Conservation (phyloP, 2,329 filamentous ascomycete genomes). For the Trichoderma sp. region DNA sequence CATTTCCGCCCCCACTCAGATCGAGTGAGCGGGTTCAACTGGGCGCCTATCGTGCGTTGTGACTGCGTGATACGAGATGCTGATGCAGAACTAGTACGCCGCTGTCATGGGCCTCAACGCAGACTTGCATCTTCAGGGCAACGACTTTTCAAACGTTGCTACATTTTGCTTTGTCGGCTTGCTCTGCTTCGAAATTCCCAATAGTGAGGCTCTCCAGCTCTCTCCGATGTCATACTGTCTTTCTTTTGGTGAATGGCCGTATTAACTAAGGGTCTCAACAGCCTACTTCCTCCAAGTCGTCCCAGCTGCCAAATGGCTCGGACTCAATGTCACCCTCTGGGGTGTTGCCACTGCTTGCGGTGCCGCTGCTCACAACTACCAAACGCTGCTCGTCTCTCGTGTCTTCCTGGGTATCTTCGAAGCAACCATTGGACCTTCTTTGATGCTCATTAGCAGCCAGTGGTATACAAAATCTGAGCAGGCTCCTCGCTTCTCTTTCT, state of each 20-base stretch:
- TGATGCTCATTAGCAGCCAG: slow-evolving; percentile 62
- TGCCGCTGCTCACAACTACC: slow-evolving; percentile 55
- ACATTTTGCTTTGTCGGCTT: slow-evolving; percentile 65
- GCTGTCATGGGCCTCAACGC: slow-evolving; percentile 64
- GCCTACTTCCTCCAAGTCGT: slow-evolving; percentile 61
- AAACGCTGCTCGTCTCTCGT: slow-evolving; percentile 54
- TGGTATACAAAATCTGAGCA: slow-evolving; percentile 65
- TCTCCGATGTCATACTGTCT: background rate
- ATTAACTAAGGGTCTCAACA: slow-evolving; percentile 27
- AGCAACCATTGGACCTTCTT: slow-evolving; percentile 59
- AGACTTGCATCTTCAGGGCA: slow-evolving; percentile 55
- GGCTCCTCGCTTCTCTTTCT: slow-evolving; percentile 60
- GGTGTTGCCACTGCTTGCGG: slow-evolving; percentile 57
- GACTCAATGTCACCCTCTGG: slow-evolving; percentile 59
- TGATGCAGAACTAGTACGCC: slow-evolving; percentile 51
- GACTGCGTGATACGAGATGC: background rate
- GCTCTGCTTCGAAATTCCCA: slow-evolving; percentile 59
- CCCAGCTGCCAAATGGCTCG: slow-evolving; percentile 63
- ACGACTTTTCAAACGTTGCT: slow-evolving; percentile 63
- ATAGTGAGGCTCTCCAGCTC: slow-evolving; percentile 44
- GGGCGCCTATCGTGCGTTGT: background rate
- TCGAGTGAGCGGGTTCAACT: background rate
- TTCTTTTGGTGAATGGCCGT: background rate
- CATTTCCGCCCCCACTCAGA: slow-evolving; percentile 1
- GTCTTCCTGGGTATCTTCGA: slow-evolving; percentile 63